Conservation (phyloP, 257 asterid species). For the Solanum corneliomulleri region DNA sequence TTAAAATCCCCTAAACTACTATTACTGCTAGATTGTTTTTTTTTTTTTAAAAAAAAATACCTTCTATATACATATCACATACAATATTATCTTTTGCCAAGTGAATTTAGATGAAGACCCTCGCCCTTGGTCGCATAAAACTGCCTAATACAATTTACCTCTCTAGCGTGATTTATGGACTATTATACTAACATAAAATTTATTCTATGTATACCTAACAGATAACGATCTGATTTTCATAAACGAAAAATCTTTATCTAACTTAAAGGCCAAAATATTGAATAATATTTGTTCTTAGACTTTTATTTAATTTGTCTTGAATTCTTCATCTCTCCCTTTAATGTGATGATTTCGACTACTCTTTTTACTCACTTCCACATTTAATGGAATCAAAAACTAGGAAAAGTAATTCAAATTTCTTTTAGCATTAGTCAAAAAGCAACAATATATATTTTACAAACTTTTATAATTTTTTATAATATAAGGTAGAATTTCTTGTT, state of each 20-base stretch:
- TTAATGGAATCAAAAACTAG: neutral
- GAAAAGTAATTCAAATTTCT: neutral
- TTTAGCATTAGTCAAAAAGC: neutral
- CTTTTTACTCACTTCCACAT: neutral
- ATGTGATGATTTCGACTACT: neutral
- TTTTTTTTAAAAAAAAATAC: too few relatives aligned
- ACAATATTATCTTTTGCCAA: neutral
- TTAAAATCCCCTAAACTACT: neutral
- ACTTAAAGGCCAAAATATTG: neutral
- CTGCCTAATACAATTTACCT: neutral
- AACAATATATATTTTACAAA: neutral
- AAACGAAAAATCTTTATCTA: neutral
- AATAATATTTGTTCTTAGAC: neutral
- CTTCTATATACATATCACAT: too few relatives aligned
- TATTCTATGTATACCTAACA: neutral
- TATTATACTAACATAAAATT: neutral
- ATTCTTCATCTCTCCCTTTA: neutral
- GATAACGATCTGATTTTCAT: neutral
- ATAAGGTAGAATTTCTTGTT: neutral
- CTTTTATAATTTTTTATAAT: neutral
- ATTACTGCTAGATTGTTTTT: too few relatives aligned
- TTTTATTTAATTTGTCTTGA: neutral
- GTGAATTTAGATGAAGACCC: neutral
- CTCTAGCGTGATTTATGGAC: neutral
- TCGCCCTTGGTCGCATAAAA: neutral